Conservation (phyloP, 805 yeast genomes). For the Saturnispora ahearnii region DNA sequence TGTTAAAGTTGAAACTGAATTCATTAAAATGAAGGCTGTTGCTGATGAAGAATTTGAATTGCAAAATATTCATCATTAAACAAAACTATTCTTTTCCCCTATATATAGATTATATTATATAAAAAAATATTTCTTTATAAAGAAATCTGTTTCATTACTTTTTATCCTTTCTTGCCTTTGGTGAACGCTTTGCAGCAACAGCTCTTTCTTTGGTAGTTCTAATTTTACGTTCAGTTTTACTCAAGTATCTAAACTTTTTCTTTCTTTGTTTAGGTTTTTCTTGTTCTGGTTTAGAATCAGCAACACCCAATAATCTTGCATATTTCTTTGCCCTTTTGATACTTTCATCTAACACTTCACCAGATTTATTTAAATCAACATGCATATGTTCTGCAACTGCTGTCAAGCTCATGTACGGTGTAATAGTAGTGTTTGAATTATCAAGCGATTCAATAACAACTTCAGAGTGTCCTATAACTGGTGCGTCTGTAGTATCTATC, state of each 20-base stretch:
- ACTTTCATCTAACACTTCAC: conserved; percentile 63
- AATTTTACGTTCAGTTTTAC: conserved; percentile 65
- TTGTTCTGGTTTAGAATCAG: conserved; percentile 31
- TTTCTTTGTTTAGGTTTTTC: conserved; percentile 37
- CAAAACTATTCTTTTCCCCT: neutral
- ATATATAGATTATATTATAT: neutral
- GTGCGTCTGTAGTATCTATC: conserved; percentile 28
- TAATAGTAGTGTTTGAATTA: conserved; percentile 29
- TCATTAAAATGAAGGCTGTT: conserved; percentile 22
- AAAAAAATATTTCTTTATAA: neutral
- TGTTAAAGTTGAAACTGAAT: conserved; percentile 76
- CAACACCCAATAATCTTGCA: conserved; percentile 56
- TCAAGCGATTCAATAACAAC: conserved; percentile 52
- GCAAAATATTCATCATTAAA: conserved; percentile 12
- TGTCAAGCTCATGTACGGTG: conserved; percentile 21
- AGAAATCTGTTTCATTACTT: neutral
- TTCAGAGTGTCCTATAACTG: conserved; percentile 38
- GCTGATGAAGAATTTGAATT: conserved; percentile 17
- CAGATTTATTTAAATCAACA: conserved; percentile 62
- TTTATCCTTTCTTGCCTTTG: conserved; percentile 18
- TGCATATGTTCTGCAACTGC: conserved; percentile 51
- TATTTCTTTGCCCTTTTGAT: conserved; percentile 75
- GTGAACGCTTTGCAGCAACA: conserved; percentile 11
- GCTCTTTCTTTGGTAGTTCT: conserved; percentile 39
- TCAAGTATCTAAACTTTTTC: conserved; percentile 82